Evolutionary conservation across 495 filamentous ascomycete genomes (phyloP).

Genomic region (Penicillium taxi): DNA sequence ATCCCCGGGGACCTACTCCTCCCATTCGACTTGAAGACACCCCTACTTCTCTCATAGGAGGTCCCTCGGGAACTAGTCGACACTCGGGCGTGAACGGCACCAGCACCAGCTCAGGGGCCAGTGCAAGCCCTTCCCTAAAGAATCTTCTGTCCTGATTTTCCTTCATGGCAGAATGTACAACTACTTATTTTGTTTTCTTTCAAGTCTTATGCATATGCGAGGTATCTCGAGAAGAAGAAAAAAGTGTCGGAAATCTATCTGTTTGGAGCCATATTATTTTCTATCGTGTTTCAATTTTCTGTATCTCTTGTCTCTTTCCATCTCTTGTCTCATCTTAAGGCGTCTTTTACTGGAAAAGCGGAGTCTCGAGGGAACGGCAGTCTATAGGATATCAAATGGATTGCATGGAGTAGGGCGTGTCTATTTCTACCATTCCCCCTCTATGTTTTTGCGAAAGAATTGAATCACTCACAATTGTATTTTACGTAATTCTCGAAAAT

Average conservation of each 20-base stretch:
- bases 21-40: slow-evolving; percentile 30
- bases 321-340: neutral
- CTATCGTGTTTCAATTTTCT: slow-evolving; percentile 2
- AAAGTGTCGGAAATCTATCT: slow-evolving; percentile 6
- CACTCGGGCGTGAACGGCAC: slow-evolving; percentile 30
- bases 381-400: slow-evolving; percentile 10
- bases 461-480: too few relatives aligned
- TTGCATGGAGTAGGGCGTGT: slow-evolving; percentile 23
- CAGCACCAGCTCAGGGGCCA: slow-evolving; percentile 43
- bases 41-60: slow-evolving; percentile 17
- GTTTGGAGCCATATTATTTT: neutral
- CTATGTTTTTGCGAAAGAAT: too few relatives aligned
- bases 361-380: slow-evolving; percentile 13
- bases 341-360: slow-evolving; percentile 6
- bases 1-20: slow-evolving; percentile 28
- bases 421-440: slow-evolving; percentile 15
- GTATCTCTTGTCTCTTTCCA: slow-evolving; percentile 6
- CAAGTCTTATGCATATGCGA: slow-evolving; percentile 20
- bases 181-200: slow-evolving; percentile 17
- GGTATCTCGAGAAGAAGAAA: slow-evolving; percentile 18
- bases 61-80: slow-evolving; percentile 21
- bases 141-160: slow-evolving; percentile 57
- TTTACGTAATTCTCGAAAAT: too few relatives aligned
- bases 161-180: slow-evolving; percentile 16
- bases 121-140: slow-evolving; percentile 66